Evolutionary conservation across 2,329 filamentous ascomycete species (phyloP).

Genomic region (Meredithiella fracta): DNA sequence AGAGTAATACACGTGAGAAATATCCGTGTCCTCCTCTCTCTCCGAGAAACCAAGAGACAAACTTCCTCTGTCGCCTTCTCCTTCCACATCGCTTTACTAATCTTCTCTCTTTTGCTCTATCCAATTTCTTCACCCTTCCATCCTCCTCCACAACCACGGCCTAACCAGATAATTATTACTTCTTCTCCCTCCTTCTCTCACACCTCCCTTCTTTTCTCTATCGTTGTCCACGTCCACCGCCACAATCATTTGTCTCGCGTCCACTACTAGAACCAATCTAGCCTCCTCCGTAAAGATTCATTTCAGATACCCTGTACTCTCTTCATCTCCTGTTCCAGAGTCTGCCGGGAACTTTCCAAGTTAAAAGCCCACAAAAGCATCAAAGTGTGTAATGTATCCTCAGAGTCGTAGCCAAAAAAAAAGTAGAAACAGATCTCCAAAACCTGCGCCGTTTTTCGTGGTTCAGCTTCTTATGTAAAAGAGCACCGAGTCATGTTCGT

Average conservation of each 20-base stretch:
- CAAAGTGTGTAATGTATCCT: slow-evolving; percentile 5
- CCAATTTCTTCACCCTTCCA: slow-evolving; percentile 1
- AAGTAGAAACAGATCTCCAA: neutral
- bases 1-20: too few relatives aligned
- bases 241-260: neutral
- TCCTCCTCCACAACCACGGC: neutral
- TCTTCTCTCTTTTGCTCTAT: slow-evolving; percentile 4
- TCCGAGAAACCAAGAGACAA: neutral
- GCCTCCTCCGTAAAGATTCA: neutral
- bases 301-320: neutral
- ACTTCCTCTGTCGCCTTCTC: neutral
- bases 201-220: neutral
- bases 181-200: neutral
- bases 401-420: slow-evolving; percentile 7
- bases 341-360: slow-evolving; percentile 5
- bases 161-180: neutral
- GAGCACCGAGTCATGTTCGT: neutral
- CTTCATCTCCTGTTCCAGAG: slow-evolving; percentile 5
- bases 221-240: neutral
- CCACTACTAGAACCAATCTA: neutral
- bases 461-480: neutral
- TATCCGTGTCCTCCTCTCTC: too few relatives aligned
- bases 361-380: slow-evolving; percentile 2
- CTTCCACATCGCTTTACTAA: slow-evolving; percentile 3
- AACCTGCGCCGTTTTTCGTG: neutral